These are phyloP conservation scores for Pseudognaphalium luteoalbum DNA, from an alignment of 129 eudicot genomes.

Conservation along the genomic window DNA sequence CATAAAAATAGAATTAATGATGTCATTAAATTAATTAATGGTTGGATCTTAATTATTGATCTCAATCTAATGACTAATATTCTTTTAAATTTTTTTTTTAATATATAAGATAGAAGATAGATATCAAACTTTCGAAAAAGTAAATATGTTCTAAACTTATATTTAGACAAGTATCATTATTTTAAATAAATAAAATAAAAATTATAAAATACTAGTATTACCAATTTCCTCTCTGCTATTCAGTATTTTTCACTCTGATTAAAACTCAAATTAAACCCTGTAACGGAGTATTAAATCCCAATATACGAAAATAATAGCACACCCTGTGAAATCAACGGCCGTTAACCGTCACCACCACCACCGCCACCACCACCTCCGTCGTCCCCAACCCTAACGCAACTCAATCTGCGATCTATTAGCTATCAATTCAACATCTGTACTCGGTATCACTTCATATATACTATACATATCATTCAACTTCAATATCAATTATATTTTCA, in stretches of 20 bases:
- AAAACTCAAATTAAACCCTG: slow-evolving; percentile 32
- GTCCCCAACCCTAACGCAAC: slow-evolving; percentile 25
- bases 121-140: too few relatives aligned
- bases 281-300: slow-evolving; percentile 19
- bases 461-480: slow-evolving; percentile 22
- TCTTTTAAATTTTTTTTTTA: too few relatives aligned
- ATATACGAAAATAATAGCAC: slow-evolving; percentile 14
- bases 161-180: too few relatives aligned
- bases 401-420: slow-evolving; percentile 23
- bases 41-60: too few relatives aligned
- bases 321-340: slow-evolving; percentile 38
- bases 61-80: too few relatives aligned
- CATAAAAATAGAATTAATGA: too few relatives aligned
- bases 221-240: background rate
- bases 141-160: too few relatives aligned
- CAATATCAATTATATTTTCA: slow-evolving; percentile 14
- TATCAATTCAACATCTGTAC: slow-evolving; percentile 6
- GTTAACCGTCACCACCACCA: slow-evolving; percentile 31
- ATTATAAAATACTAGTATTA: too few relatives aligned
- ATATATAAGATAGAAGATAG: too few relatives aligned
- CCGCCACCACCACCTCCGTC: slow-evolving; percentile 2
- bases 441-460: background rate
- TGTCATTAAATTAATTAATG: too few relatives aligned
- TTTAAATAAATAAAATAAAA: too few relatives aligned
- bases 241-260: background rate